A percentile compares a stretch with the other conserved stretches of the same genome.
phyloP scores from a whole-genome alignment of 768 basidiomycete genomes.

The Coprinopsis marcescibilis region DNA sequence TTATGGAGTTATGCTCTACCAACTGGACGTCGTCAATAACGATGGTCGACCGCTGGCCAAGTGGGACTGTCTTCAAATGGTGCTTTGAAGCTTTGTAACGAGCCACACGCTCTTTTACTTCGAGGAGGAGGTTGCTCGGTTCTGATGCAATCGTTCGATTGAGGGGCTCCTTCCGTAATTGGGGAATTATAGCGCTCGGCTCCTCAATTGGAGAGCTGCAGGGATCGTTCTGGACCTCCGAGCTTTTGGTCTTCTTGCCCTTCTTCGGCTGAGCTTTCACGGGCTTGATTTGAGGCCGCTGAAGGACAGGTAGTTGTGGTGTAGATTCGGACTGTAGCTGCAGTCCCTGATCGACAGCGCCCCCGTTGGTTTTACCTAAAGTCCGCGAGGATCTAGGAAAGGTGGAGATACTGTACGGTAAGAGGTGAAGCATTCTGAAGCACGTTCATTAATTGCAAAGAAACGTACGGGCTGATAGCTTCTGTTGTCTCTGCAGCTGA shows the following conservation, averaged over 20 bases:
- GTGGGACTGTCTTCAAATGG: slow-evolving; percentile 26
- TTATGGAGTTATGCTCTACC: slow-evolving; percentile 23
- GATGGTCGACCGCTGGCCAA: slow-evolving; percentile 13
- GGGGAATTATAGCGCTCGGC: slow-evolving; percentile 13
- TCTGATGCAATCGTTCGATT: slow-evolving; percentile 15
- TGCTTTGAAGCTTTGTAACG: slow-evolving; percentile 23
- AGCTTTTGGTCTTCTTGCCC: not conserved
- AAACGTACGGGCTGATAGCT: slow-evolving; percentile 2
- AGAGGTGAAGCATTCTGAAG: too few relatives aligned
- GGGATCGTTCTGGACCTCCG: slow-evolving; percentile 11
- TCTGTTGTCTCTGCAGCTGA: not conserved
- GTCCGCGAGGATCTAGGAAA: too few relatives aligned
- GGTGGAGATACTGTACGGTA: too few relatives aligned
- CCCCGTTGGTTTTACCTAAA: not conserved
- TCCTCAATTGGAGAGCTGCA: slow-evolving; percentile 33
- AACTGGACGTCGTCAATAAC: slow-evolving; percentile 10
- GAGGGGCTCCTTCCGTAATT: slow-evolving; percentile 7
- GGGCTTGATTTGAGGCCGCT: not conserved
- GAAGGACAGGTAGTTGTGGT: not conserved
- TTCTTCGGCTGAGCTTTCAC: not conserved
- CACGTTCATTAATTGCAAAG: too few relatives aligned
- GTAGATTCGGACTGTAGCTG: not conserved
- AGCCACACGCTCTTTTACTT: slow-evolving; percentile 31
- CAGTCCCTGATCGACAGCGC: not conserved
- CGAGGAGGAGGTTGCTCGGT: slow-evolving; percentile 26